Evolutionary conservation across 768 basidiomycete species (phyloP), one percentile per base, ranked within the genome.

Genomic region (Agrocybe chaxingu): DNA sequence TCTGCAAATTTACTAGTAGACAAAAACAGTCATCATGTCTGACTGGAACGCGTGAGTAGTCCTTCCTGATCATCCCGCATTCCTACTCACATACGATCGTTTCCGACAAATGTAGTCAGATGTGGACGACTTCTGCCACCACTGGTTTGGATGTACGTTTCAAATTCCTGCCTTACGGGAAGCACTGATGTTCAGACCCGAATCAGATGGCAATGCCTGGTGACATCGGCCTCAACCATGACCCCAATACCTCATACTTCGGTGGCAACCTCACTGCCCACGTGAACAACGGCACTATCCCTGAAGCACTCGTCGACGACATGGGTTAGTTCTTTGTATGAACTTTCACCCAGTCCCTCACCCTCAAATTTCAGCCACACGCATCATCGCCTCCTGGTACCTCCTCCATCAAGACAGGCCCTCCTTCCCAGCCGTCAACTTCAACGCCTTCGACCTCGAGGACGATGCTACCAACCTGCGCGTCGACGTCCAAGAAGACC

Each of bases 311-410:
- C 4, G 66, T 89, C 4, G 82, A 85, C 48, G 91, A 94, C 62
- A 92, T 92, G 88, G 84, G 81, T 67, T 64, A 61, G 59, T 70
- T 40, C 60, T 61, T 12, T 58, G 11, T 33, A 33, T 7, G 7
- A n/a, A 35, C 18, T 47, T 19, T 46, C 29, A n/a, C n/a, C n/a
- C n/a, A n/a, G n/a, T 42, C 10, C 47, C 49, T 33, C 36, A 16
- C 37, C 42, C 30, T 40, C 34, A 31, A 19, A 29, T 35, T 44
- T 30, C 70, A 82, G 90, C 86, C 3, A 83, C 79, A 7, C 84
- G 91, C 30, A 85, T 93, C 57, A 62, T 92, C 19, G 85, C 89
- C 2, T 69, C 74, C 0, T 92, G 82, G 79, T 90, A 84, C 59
- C 67, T 79, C 46, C 73, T 87, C 40, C 70, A 73, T 33, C 88